A percentile compares a stretch with the other conserved stretches of the same genome.
Conservation (phyloP, 176 grass and related monocot genomes). For the Oryza longistaminata region DNA sequence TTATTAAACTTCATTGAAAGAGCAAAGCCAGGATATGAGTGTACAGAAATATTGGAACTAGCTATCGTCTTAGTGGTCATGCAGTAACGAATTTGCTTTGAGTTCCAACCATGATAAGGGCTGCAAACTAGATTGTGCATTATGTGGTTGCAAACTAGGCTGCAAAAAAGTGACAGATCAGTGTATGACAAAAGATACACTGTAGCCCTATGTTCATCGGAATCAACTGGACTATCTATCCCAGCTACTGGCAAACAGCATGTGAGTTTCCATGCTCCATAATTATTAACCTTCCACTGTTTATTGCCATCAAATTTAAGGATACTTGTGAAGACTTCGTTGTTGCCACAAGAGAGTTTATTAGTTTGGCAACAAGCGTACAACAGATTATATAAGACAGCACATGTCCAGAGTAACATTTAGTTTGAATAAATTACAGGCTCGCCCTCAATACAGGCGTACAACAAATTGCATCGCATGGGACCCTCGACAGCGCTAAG, state of each 20-base stretch:
- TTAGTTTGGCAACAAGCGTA: too few species aligned
- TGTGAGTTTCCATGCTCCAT: neutral
- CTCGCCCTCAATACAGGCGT: neutral
- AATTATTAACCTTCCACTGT: neutral
- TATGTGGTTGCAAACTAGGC: conserved; percentile 4
- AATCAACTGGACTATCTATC: neutral
- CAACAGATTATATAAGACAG: too few species aligned
- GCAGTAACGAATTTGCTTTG: neutral
- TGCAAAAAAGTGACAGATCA: neutral
- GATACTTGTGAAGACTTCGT: neutral
- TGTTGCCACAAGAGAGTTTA: too few species aligned
- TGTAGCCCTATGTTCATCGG: neutral
- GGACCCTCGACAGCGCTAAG: too few species aligned
- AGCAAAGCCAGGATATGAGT: neutral
- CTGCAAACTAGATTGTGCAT: neutral
- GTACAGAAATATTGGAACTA: neutral
- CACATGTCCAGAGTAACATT: too few species aligned
- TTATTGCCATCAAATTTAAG: neutral
- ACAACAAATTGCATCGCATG: conserved; percentile 14
- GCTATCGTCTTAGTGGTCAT: conserved; percentile 9
- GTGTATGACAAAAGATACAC: neutral
- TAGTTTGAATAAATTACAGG: neutral
- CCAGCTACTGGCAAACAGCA: neutral
- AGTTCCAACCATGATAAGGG: neutral
- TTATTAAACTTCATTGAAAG: conserved; percentile 6